phyloP scores from a whole-genome alignment of 2,329 filamentous ascomycete genomes.

The Ophiostoma angusticollis region DNA sequence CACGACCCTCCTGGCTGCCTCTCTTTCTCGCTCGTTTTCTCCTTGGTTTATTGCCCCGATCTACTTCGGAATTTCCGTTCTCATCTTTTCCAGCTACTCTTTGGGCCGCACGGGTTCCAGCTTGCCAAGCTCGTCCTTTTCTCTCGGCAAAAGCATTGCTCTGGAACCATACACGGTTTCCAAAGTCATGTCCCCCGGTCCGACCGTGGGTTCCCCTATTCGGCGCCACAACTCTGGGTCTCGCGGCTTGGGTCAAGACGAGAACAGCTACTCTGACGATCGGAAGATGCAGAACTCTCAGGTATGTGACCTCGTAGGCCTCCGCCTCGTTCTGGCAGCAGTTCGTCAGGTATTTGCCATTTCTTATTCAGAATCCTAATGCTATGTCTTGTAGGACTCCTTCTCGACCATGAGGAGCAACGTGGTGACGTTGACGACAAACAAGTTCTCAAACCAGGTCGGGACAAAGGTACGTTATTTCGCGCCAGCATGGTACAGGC shows the following conservation, averaged over 20 bases:
- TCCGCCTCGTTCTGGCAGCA: no score
- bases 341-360: no score
- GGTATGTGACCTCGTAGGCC: conserved; percentile 21
- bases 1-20: background rate
- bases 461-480: conserved; percentile 34
- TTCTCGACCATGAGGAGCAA: conserved; percentile 27
- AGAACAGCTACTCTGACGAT: conserved; percentile 28
- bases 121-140: conserved; percentile 15
- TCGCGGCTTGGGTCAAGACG: conserved; percentile 23
- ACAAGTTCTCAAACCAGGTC: conserved; percentile 43
- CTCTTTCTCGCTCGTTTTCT: background rate
- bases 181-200: conserved; percentile 27
- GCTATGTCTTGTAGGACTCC: conserved; percentile 3
- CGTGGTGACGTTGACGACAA: conserved; percentile 36
- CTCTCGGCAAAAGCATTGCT: background rate
- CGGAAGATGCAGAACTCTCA: conserved; percentile 18
- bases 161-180: background rate
- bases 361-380: background rate
- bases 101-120: conserved; percentile 1
- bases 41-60: conserved; percentile 13
- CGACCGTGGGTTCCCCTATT: conserved; percentile 29
- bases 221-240: conserved; percentile 23
- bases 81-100: conserved; percentile 12
- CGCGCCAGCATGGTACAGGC: no score
- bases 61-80: conserved; percentile 13